These are phyloP conservation scores for Paraphoma chrysanthemicola DNA, from an alignment of 2,329 filamentous ascomycete genomes.

Conservation along the genomic window DNA sequence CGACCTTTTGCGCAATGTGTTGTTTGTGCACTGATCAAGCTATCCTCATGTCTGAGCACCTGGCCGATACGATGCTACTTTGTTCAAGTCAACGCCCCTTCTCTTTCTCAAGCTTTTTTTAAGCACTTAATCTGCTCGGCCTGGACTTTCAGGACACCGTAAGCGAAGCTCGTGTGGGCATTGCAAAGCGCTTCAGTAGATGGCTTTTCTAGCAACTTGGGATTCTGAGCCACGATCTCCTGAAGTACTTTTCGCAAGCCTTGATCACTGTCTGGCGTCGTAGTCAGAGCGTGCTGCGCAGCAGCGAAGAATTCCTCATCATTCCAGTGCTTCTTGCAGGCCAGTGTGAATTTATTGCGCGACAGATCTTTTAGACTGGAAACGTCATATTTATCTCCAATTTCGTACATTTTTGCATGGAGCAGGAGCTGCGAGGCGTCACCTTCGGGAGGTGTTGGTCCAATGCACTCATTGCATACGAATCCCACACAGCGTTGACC, in stretches of 20 bases:
- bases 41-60: too few relatives aligned
- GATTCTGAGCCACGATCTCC: slow-evolving; percentile 25
- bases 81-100: too few relatives aligned
- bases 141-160: background rate
- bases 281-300: background rate
- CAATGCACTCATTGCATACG: background rate
- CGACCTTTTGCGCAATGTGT: too few relatives aligned
- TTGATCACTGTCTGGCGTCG: slow-evolving; percentile 7
- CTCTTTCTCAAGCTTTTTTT: too few relatives aligned
- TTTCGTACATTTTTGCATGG: slow-evolving; percentile 6
- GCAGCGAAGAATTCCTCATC: background rate
- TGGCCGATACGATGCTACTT: too few relatives aligned
- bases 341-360: background rate
- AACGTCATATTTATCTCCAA: slow-evolving; percentile 6
- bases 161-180: background rate
- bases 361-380: slow-evolving; percentile 3
- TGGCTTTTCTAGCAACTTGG: background rate
- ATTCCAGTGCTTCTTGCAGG: background rate
- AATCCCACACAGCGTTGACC: background rate
- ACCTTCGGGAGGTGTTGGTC: background rate
- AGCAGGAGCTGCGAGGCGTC: background rate
- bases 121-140: too few relatives aligned
- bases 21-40: too few relatives aligned
- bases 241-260: slow-evolving; percentile 32
- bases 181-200: background rate